Conservation (phyloP, 257 asterid genomes). For the Paraleonurus japonicus region DNA sequence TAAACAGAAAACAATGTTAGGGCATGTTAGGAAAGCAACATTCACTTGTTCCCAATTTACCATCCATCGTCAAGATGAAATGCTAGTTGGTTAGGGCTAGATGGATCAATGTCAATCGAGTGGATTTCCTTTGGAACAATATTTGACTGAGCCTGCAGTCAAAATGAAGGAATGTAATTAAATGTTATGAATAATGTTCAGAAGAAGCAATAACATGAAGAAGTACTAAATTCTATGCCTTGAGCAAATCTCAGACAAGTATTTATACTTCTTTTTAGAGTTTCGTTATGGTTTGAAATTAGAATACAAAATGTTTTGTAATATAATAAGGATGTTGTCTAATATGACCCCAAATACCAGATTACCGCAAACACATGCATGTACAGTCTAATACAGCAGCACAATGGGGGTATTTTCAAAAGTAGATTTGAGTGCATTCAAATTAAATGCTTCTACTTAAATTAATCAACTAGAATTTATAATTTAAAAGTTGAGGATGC, state of each 20-base stretch:
- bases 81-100: conserved; percentile 86
- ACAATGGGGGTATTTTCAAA: neutral
- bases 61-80: conserved; percentile 99
- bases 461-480: no score
- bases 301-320: neutral
- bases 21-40: conserved; percentile 4
- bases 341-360: conserved; percentile 1
- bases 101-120: conserved; percentile 83
- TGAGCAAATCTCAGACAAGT: conserved; percentile 7
- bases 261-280: neutral
- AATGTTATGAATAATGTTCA: neutral
- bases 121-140: conserved; percentile 75
- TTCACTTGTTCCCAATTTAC: conserved; percentile 43
- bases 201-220: conserved; percentile 15
- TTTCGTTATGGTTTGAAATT: neutral
- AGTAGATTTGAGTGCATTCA: no score
- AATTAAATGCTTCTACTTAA: no score
- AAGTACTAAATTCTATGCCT: conserved; percentile 4
- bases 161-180: conserved; percentile 19
- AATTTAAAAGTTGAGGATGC: no score
- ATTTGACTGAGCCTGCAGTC: conserved; percentile 83
- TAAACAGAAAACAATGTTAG: neutral
- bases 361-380: neutral
- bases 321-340: neutral
- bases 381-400: conserved; percentile 4